Conservation (phyloP, 768 basidiomycete genomes). For the Basidioascus undulatus region DNA sequence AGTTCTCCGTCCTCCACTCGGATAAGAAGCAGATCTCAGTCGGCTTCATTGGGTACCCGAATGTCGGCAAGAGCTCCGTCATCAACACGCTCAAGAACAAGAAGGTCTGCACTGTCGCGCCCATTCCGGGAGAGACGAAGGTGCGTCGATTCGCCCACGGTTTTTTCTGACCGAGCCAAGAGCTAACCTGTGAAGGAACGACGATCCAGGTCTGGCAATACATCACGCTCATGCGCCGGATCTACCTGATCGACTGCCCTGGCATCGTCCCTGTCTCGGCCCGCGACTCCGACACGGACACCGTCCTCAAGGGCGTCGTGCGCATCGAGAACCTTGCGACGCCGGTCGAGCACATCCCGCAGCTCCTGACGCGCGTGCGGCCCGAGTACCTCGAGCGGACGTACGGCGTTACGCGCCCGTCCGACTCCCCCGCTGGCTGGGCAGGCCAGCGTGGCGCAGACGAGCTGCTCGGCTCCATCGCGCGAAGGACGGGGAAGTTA, state of each 20-base stretch:
- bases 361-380: conserved; percentile 72
- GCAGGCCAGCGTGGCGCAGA: conserved; percentile 28
- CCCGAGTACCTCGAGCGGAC: conserved; percentile 66
- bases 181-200: not conserved
- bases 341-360: conserved; percentile 76
- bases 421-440: conserved; percentile 29
- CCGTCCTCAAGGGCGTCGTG: conserved; percentile 87
- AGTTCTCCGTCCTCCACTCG: conserved; percentile 87
- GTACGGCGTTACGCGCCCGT: conserved; percentile 40
- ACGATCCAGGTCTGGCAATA: conserved; percentile 71
- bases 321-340: conserved; percentile 82
- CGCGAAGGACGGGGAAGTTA: conserved; percentile 71
- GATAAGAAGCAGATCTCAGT: conserved; percentile 99
- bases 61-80: conserved; percentile 89
- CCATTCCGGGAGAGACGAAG: conserved; percentile 94
- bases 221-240: conserved; percentile 81
- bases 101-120: conserved; percentile 90
- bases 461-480: conserved; percentile 57
- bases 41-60: conserved; percentile 93
- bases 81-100: conserved; percentile 97
- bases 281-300: conserved; percentile 66
- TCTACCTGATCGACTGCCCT: conserved; percentile 98
- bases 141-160: conserved; percentile 12
- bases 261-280: conserved; percentile 90
- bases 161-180: too few species aligned